Percentiles rank a stretch among this genome's conserved stretches.
Conservation (phyloP, 441 rosid genomes). For the Pelargonium citronellum region DNA sequence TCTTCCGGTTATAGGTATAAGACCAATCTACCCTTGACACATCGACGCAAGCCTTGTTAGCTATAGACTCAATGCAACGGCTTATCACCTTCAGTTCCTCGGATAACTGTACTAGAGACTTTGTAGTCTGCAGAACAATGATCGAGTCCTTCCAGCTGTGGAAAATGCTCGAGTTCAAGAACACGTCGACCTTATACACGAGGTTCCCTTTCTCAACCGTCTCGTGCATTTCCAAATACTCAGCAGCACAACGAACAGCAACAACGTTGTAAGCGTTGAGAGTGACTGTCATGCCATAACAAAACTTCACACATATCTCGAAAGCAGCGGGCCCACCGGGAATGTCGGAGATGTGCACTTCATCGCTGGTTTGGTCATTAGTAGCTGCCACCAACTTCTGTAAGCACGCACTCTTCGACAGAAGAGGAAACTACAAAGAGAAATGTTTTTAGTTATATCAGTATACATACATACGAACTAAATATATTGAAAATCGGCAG, state of each 20-base stretch:
- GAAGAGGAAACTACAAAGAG: slow-evolving; percentile 69
- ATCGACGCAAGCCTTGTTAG: slow-evolving; percentile 69
- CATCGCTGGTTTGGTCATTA: slow-evolving; percentile 51
- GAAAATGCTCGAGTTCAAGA: slow-evolving; percentile 75
- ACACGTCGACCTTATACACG: slow-evolving; percentile 74
- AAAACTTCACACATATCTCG: slow-evolving; percentile 90
- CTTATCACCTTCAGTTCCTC: slow-evolving; percentile 78
- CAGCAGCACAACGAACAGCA: slow-evolving; percentile 85
- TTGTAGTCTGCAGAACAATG: slow-evolving; percentile 80
- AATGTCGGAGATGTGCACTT: slow-evolving; percentile 50
- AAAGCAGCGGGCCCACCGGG: slow-evolving; percentile 91
- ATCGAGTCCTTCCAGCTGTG: slow-evolving; percentile 96
- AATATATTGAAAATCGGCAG: neutral
- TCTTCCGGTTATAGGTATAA: slow-evolving; percentile 56
- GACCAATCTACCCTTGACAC: slow-evolving; percentile 77
- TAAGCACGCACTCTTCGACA: slow-evolving; percentile 73
- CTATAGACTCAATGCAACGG: slow-evolving; percentile 78
- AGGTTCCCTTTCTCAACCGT: slow-evolving; percentile 75
- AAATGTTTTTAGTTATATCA: neutral
- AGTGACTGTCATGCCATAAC: slow-evolving; percentile 85
- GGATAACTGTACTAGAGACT: slow-evolving; percentile 69
- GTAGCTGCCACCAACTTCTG: slow-evolving; percentile 54
- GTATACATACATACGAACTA: no score
- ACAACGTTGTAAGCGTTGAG: slow-evolving; percentile 82
- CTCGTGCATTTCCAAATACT: slow-evolving; percentile 91